These are phyloP conservation scores for Hydnomerulius pinastri DNA, from an alignment of 768 basidiomycete genomes.

Conservation along the genomic window DNA sequence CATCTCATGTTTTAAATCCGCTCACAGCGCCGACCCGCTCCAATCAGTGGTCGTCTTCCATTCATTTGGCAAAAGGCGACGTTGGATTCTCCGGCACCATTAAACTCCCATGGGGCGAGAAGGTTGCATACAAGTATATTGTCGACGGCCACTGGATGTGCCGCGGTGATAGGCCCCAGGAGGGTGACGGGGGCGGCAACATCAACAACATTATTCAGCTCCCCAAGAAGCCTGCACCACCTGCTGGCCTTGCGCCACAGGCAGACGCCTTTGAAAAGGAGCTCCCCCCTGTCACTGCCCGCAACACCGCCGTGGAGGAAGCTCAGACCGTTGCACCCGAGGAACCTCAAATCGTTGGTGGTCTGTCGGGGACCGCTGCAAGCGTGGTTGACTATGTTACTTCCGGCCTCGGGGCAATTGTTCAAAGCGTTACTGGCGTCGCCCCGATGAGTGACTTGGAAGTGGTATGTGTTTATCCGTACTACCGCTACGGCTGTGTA, in stretches of 20 bases:
- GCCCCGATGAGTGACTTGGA: slow-evolving; percentile 33
- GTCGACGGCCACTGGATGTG: slow-evolving; percentile 72
- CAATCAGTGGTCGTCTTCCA: slow-evolving; percentile 60
- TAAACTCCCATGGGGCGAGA: slow-evolving; percentile 61
- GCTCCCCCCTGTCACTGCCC: no score
- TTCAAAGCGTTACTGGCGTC: slow-evolving; percentile 39
- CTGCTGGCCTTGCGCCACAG: not conserved
- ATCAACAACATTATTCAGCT: slow-evolving; percentile 67
- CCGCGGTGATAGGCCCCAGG: slow-evolving; percentile 55
- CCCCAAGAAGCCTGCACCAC: slow-evolving; percentile 45
- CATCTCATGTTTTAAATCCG: not conserved
- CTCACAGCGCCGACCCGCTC: slow-evolving; percentile 2
- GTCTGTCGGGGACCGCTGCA: not conserved
- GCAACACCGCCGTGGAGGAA: no score
- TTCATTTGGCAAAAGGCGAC: slow-evolving; percentile 52
- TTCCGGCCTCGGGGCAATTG: slow-evolving; percentile 6
- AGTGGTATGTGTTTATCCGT: slow-evolving; percentile 13
- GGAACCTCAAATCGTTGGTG: no score
- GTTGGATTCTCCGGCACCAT: slow-evolving; percentile 57
- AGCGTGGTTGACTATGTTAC: no score
- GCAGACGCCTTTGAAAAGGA: not conserved
- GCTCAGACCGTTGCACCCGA: no score
- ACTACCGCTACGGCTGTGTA: not conserved
- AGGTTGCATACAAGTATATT: slow-evolving; percentile 75
- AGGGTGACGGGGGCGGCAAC: slow-evolving; percentile 63